Evolutionary conservation across 495 filamentous ascomycete genomes (phyloP).

Genomic region (Aspergillus hancockii): DNA sequence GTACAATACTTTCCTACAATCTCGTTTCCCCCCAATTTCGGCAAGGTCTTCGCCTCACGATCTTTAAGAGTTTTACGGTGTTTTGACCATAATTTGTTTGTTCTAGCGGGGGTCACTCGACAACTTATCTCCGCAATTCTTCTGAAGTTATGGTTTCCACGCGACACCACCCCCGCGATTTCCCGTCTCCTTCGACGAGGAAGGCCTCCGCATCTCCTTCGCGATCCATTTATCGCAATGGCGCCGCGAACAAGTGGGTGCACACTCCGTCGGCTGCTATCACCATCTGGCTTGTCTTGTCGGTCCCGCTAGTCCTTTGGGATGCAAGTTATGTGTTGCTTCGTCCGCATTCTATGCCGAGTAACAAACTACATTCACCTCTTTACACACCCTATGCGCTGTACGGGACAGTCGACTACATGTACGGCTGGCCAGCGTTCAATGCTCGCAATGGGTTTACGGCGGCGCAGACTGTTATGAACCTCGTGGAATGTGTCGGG

Average conservation of each 20-base stretch:
- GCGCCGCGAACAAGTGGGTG: conserved; percentile 49
- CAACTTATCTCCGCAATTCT: not conserved
- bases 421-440: conserved; percentile 82
- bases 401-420: conserved; percentile 77
- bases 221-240: conserved; percentile 27
- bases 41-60: not conserved
- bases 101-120: not conserved
- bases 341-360: conserved; percentile 82
- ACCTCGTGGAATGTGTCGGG: conserved; percentile 68
- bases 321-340: conserved; percentile 79
- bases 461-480: conserved; percentile 71
- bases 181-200: conserved; percentile 37
- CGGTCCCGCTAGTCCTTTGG: conserved; percentile 82
- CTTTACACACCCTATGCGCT: conserved; percentile 80
- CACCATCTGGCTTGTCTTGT: conserved; percentile 74
- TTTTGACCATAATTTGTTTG: conserved; percentile 11
- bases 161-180: conserved; percentile 50
- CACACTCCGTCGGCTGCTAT: conserved; percentile 67
- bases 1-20: not conserved
- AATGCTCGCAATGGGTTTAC: conserved; percentile 76
- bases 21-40: not conserved
- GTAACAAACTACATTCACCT: conserved; percentile 71
- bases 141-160: conserved; percentile 50
- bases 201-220: conserved; percentile 22
- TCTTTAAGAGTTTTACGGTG: not conserved